Evolutionary conservation across 257 asterid species (phyloP), one percentile per base, ranked within the genome.

Genomic region (Oldenlandia corymbosa): DNA sequence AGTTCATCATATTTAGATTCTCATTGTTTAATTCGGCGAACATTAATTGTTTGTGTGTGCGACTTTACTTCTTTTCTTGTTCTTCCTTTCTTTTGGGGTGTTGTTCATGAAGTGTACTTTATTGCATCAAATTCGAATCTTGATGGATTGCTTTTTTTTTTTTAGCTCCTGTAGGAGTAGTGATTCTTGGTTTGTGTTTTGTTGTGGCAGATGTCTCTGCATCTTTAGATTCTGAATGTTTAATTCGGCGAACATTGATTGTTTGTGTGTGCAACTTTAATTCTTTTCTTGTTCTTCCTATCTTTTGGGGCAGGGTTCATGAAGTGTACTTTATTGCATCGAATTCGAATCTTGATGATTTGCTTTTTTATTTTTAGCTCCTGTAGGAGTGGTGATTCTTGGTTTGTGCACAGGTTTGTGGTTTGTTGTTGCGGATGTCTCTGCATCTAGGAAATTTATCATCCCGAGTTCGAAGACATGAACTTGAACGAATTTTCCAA

Each of bases 391-490:
- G 46, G 28, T 26, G 18, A 23, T 24, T 45, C 10, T 47, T 23
- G 16, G 21, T 23, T 68, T 14, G 17, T 26, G 31, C 13, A n/a
- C 13, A 66, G 36, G 32, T 28, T 49, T 62, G 24, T 30, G 62
- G 34, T 76, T 32, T 54, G 43, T 24, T 62, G 31, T 62, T 70
- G 14, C 71, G 79, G 95, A 82, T 84, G 95, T 80, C 90, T 36
- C 70, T 84, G 81, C 81, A 82, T 71, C 82, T 80, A n/a, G 90
- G 88, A 32, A 84, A 84, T 59, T 66, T 87, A 27, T 74, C 92
- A 46, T 43, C 92, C 69, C 74, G 50, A 47, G 58, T 61, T 27
- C 72, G 67, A 55, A 73, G 51, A 28, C 82, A 81, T 56, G 93
- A 81, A 21, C 81, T 83, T 43, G 82, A 77, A 65, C 79, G 43